phyloP scores from a whole-genome alignment of 495 filamentous ascomycete genomes.

The Penicillium steckii region DNA sequence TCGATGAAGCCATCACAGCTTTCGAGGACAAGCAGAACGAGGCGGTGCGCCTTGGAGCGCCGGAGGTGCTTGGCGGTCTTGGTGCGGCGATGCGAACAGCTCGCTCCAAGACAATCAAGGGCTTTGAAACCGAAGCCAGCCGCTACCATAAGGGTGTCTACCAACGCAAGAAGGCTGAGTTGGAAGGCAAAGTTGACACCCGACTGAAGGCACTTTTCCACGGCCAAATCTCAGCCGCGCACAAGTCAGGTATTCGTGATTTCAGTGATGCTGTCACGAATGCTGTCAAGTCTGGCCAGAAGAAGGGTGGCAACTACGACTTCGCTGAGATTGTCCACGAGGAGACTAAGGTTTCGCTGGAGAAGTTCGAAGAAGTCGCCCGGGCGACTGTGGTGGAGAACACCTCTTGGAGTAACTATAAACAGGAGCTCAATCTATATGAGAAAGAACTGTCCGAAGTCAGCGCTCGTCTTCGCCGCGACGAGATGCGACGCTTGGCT shows the following conservation, averaged over 20 bases:
- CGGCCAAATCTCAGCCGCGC: slow-evolving; percentile 79
- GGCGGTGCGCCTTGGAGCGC: slow-evolving; percentile 65
- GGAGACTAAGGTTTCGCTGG: slow-evolving; percentile 72
- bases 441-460: slow-evolving; percentile 86
- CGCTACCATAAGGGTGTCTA: slow-evolving; percentile 97
- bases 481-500: slow-evolving; percentile 93
- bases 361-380: slow-evolving; percentile 75
- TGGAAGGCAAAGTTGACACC: slow-evolving; percentile 81
- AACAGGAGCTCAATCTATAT: slow-evolving; percentile 58
- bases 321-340: slow-evolving; percentile 90
- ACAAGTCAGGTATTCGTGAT: slow-evolving; percentile 81
- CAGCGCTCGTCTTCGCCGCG: slow-evolving; percentile 75
- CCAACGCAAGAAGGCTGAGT: slow-evolving; percentile 74
- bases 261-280: slow-evolving; percentile 85
- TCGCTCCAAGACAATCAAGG: slow-evolving; percentile 70
- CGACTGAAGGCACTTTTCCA: slow-evolving; percentile 85
- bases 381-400: slow-evolving; percentile 69
- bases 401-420: slow-evolving; percentile 77
- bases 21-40: slow-evolving; percentile 85
- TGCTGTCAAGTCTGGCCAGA: slow-evolving; percentile 86
- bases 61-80: slow-evolving; percentile 70
- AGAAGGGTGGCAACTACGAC: slow-evolving; percentile 84
- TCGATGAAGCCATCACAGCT: slow-evolving; percentile 77
- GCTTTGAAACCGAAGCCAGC: slow-evolving; percentile 85
- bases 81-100: slow-evolving; percentile 72